These are phyloP conservation scores for Phytophthora capsici DNA, from an alignment of 352 stramenopile genomes.

Conservation along the genomic window DNA sequence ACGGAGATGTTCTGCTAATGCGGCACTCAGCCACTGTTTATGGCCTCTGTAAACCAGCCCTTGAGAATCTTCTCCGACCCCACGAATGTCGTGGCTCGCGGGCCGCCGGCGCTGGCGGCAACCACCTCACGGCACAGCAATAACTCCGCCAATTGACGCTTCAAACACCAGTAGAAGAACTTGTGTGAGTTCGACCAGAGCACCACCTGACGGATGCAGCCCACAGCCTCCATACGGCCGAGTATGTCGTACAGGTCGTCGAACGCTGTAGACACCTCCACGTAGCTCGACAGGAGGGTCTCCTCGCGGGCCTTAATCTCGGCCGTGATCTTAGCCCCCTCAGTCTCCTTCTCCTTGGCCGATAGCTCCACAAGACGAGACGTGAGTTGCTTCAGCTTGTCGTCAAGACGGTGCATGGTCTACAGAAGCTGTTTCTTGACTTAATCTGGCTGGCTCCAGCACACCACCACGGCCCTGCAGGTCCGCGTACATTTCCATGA, in stretches of 20 bases:
- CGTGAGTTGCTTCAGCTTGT: constrained; percentile 90
- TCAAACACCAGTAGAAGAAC: constrained; percentile 99
- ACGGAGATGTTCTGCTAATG: constrained; percentile 69
- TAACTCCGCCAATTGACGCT: constrained; percentile 98
- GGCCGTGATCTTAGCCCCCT: constrained; percentile 71
- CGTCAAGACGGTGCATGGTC: no score
- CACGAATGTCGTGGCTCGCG: constrained; percentile 52
- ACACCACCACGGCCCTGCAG: no score
- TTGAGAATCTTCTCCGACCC: constrained; percentile 71
- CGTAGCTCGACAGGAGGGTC: constrained; percentile 95
- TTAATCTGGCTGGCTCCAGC: no score
- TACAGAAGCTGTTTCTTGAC: neutral
- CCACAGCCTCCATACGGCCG: constrained; percentile 99
- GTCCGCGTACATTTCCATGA: constrained; percentile 99
- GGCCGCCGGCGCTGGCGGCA: constrained; percentile 35
- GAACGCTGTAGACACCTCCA: constrained; percentile 99
- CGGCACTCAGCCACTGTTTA: constrained; percentile 75
- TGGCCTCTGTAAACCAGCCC: constrained; percentile 83
- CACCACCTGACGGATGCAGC: constrained; percentile 97
- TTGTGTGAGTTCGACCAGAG: constrained; percentile 94
- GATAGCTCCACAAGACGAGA: constrained; percentile 61
- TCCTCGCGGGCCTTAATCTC: constrained; percentile 95
- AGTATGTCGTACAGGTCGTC: constrained; percentile 99
- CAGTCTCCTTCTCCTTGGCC: constrained; percentile 52
- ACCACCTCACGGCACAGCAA: constrained; percentile 78